A percentile compares a stretch with the other conserved stretches of the same genome.
phyloP scores from a whole-genome alignment of 441 rosid genomes.

The Pelargonium australe region DNA sequence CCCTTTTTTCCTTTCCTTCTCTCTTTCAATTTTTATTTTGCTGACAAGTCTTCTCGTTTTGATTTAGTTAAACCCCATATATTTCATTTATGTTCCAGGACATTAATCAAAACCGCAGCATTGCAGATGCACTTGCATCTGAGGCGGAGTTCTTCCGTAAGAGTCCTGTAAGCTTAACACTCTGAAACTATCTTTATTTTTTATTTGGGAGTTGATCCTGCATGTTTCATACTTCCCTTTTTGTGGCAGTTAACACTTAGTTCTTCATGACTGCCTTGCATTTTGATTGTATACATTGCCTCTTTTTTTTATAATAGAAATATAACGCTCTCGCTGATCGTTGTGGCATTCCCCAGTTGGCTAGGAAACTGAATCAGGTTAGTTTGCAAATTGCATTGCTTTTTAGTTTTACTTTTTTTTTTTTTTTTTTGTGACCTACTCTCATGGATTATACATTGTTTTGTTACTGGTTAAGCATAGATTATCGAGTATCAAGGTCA shows the following conservation, averaged over 20 bases:
- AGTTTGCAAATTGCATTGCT: background rate
- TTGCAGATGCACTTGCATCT: conserved; percentile 82
- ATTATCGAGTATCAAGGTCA: background rate
- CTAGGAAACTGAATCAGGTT: conserved; percentile 92
- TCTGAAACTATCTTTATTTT: background rate
- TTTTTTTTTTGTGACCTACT: too few relatives aligned
- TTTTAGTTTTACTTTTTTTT: background rate
- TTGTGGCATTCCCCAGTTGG: conserved; percentile 86
- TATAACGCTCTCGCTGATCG: conserved; percentile 78
- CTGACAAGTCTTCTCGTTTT: background rate
- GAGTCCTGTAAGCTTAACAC: conserved; percentile 60
- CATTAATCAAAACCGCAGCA: conserved; percentile 63
- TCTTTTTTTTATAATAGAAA: conserved; percentile 33
- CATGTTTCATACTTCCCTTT: background rate
- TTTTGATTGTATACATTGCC: background rate
- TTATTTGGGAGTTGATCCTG: background rate
- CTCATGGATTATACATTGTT: background rate
- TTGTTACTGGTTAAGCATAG: background rate
- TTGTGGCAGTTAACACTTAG: conserved; percentile 4
- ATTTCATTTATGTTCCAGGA: conserved; percentile 35
- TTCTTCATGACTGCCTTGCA: background rate
- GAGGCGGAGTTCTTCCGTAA: conserved; percentile 93
- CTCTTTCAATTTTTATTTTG: background rate
- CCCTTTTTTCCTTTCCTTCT: background rate
- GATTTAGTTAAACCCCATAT: background rate